Evolutionary conservation across 1,139 yeast species (phyloP).

Genomic region (Geotrichum histeridarum): DNA sequence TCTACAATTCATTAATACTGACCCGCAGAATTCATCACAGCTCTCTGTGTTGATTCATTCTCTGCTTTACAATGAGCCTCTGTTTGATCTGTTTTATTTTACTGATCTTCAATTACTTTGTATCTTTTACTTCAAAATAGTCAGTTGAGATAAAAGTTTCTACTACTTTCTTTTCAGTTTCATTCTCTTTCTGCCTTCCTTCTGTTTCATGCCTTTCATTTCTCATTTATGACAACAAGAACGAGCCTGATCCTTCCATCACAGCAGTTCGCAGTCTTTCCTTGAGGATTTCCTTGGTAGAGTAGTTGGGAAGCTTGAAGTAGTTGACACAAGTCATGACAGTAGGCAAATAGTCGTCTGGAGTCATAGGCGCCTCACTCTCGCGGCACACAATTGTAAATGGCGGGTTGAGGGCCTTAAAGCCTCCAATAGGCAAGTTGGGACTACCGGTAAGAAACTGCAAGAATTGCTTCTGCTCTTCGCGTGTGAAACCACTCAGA

Average conservation of each 20-base stretch:
- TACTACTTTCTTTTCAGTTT: not conserved
- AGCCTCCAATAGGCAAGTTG: conserved; percentile 89
- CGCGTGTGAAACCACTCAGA: conserved; percentile 49
- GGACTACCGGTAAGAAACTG: conserved; percentile 95
- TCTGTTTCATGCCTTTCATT: not conserved
- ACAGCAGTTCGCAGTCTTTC: conserved; percentile 63
- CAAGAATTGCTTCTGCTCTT: conserved; percentile 65
- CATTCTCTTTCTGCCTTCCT: not conserved
- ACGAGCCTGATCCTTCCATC: conserved; percentile 85
- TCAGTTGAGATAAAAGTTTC: not conserved
- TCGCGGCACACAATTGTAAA: conserved; percentile 79
- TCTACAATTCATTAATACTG: too few relatives aligned
- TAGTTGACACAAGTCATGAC: conserved; percentile 99
- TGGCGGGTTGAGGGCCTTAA: conserved; percentile 73
- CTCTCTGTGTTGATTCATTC: too few relatives aligned
- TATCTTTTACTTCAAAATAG: too few relatives aligned
- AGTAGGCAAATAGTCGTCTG: conserved; percentile 90
- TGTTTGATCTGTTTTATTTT: too few relatives aligned
- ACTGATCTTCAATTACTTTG: too few relatives aligned
- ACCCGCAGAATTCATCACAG: too few relatives aligned
- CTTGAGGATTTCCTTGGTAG: conserved; percentile 55
- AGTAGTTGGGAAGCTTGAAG: conserved; percentile 79
- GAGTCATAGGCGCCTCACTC: conserved; percentile 54
- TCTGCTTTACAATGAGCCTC: too few relatives aligned
- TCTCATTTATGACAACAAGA: conserved; percentile 46